A percentile compares a stretch with the other conserved stretches of the same genome.
Conservation (phyloP, 768 basidiomycete genomes). For the Ramaria sp. region DNA sequence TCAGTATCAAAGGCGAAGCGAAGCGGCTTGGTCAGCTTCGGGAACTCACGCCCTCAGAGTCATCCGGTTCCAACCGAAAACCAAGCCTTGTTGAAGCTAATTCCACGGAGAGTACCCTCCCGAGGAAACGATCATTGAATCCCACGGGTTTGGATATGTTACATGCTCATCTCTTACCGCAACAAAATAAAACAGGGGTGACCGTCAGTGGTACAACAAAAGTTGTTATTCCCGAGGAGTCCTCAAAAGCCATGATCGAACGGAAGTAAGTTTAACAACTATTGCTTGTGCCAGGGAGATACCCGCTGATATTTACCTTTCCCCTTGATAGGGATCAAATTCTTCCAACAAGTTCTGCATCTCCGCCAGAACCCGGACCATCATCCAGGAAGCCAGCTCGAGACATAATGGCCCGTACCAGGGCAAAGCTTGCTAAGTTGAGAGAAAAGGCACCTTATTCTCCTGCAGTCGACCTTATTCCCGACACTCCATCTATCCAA, state of each 20-base stretch:
- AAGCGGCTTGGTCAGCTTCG: neutral
- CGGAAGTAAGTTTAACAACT: neutral
- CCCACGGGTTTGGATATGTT: neutral
- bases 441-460: neutral
- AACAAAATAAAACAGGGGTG: too few relatives aligned
- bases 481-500: neutral
- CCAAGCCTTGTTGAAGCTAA: neutral
- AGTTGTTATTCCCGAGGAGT: too few relatives aligned
- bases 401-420: conserved; percentile 22
- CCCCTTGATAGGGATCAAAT: neutral
- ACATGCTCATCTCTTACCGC: neutral
- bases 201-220: too few relatives aligned
- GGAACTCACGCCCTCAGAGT: neutral
- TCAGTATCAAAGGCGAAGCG: conserved; percentile 9
- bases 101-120: neutral
- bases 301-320: too few relatives aligned
- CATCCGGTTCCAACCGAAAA: neutral
- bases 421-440: conserved; percentile 15
- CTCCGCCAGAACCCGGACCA: neutral
- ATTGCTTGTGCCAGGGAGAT: neutral
- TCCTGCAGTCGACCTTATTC: neutral
- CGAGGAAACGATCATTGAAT: neutral
- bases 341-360: neutral
- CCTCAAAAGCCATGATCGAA: neutral
- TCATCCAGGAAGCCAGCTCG: conserved; percentile 11